Evolutionary conservation across 140 eudicot species (phyloP).

Genomic region (Oenanthe javanica): DNA sequence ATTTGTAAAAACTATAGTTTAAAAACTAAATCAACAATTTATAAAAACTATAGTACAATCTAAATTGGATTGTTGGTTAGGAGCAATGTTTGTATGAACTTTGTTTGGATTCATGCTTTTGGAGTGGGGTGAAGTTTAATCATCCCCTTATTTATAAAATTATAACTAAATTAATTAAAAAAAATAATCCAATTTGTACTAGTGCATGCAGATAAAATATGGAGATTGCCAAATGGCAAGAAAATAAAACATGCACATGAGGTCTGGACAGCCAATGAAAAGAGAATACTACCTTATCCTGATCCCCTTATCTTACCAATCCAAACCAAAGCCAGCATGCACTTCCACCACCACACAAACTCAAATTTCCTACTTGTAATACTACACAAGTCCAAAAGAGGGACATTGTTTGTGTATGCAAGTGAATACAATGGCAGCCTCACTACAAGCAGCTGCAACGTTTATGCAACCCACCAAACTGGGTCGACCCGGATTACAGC

Average conservation of each 20-base stretch:
- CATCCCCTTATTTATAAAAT: no score
- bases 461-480: conserved; percentile 64
- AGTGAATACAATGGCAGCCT: conserved; percentile 58
- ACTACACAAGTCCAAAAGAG: background rate
- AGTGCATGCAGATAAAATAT: no score
- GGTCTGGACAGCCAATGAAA: conserved; percentile 32
- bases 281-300: conserved; percentile 42
- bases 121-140: no score
- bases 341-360: conserved; percentile 30
- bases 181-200: no score
- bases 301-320: conserved; percentile 42
- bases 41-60: no score
- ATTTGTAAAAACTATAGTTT: no score
- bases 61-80: no score
- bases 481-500: conserved; percentile 37
- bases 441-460: conserved; percentile 74
- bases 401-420: conserved; percentile 3
- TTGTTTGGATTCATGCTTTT: no score
- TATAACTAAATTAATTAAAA: no score
- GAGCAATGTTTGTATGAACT: no score
- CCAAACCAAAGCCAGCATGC: conserved; percentile 23
- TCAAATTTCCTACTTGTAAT: conserved; percentile 21
- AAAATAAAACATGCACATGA: conserved; percentile 1
- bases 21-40: no score
- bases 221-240: conserved; percentile 28